Base-by-base conservation (phyloP, 2,329 filamentous ascomycete genomes). In the Parastagonospora avenae region DNA sequence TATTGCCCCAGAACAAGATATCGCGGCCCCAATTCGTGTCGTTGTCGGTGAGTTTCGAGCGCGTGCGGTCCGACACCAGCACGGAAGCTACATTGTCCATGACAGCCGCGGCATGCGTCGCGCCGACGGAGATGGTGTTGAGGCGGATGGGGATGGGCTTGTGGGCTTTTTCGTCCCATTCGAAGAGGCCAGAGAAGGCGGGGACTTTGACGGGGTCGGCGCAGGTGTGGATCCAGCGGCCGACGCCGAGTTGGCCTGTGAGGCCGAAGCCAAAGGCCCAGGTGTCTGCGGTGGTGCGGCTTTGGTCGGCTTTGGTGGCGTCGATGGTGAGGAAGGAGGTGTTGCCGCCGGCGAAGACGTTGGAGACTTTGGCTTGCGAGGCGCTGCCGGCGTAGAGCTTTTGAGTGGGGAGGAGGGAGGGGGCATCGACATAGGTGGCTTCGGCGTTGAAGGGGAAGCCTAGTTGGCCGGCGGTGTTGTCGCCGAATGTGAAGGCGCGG, bases 1-100 rank as follows among this genome's bases (percentile, higher is more conserved):
- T 99, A 46, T 91, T 91, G 55, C 94, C 94, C 91, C 92, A 99
- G 80, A 91, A 95, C 1, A 97, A 73, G 28, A 92, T 87, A 70
- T 97, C 94, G 4, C 89, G 86, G 42, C 94, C 94, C 85, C 87
- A 96, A 70, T 94, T 92, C 1, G 87, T 91, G 64, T 92, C 89
- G 59, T 90, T 88, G 35, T 84, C 77, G 1, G 69, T 70, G n/a
- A 66, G 54, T 16, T 55, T 54, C 11, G 44, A 55, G 63, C 19
- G 19, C 19, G 54, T 74, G 46, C 69, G 75, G 11, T 48, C 71
- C 2, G 80, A 77, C 1, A 86, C 81, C 12, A 80, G 76, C 5
- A 92, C 80, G 46, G 86, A 80, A 1, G 90, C 90, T 28, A 89
- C 83, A 68, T 97, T 97, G 66, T 86, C 83, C 85, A 97, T 87